Evolutionary conservation across 106 monocot genomes (phyloP), one percentile per base, ranked within the genome.

Genomic region (Dactylorhiza incarnata): DNA sequence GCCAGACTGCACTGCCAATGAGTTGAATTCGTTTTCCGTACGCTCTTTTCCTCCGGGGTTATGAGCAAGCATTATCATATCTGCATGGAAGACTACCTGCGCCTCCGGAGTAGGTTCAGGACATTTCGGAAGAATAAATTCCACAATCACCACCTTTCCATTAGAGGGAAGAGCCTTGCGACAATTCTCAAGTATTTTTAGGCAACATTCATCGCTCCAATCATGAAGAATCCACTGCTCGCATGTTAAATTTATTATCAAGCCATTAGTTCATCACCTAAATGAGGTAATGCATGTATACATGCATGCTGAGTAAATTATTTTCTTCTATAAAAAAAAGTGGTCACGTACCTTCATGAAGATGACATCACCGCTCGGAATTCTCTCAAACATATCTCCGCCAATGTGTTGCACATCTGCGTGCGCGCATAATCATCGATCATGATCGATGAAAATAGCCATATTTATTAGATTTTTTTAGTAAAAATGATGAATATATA

Each of bases 311-410:
- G 2, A 29, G 2, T 29, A 0, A 2, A 2, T 29, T 0, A 52
- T 29, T 2, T 0, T 1, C 0, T 52, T 14, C 8, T 0, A 14
- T 52, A 0, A 14, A 52, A 8, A 52, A 52, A 3, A 0, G 0
- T 14, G 1, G 12, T n/a, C n/a, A n/a, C n/a, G 3, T 73, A 83
- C 89, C 89, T 89, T 89, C 86, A 89, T 77, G 44, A 89, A 83
- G 46, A 89, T 86, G 73, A 85, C 81, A 79, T 86, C 83, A 58
- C 84, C 89, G 24, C 14, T 79, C 16, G 89, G 86, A 62, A 89
- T 71, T 11, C 68, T 79, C 1, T 76, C 81, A 63, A 29, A 29
- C 29, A 29, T 29, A 2, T 29, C 29, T 29, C 29, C 29, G 29
- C 29, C 29, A 29, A 29, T 74, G 46, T 86, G 86, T 68, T 89